Base-by-base conservation (phyloP, 163 green algal species). In the Prototheca cutis region DNA sequence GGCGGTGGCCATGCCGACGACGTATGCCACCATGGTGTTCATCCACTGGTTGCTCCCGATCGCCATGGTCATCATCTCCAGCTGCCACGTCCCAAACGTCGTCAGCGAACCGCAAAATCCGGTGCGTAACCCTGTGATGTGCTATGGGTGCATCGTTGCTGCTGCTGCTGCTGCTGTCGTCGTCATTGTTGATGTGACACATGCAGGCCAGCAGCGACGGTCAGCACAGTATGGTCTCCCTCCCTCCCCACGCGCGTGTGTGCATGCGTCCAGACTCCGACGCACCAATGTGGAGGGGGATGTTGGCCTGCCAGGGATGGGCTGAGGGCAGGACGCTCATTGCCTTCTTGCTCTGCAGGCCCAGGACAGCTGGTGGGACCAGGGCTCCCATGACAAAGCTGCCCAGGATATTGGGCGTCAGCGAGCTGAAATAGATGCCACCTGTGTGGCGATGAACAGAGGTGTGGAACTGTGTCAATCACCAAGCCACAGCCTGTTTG, bases 91-190 rank as follows among this genome's bases (percentile, higher is more conserved):
- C 15, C 85, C 79, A 64, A 93, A 94, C 2, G 87, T 95, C 4
- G 87, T 95, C 10, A 94, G 65, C 3, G 77, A 90, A 29, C 87
- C 87, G 49, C 87, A 95, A 30, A 80, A 89, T 0, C 87, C 81
- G 0, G 77, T 83, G 39, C 73, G 73, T 24, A 87, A 42, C 30
- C 78, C 80, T 62, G 58, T 27, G 45, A 13, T 15, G 47, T 30
- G n/a, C n/a, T n/a, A n/a, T n/a, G n/a, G n/a, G n/a, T n/a, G n/a
- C n/a, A n/a, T n/a, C n/a, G n/a, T n/a, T n/a, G n/a, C n/a, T n/a
- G n/a, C n/a, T n/a, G n/a, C n/a, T n/a, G n/a, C n/a, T n/a, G n/a
- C n/a, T n/a, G n/a, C n/a, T n/a, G n/a, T n/a, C n/a, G n/a, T n/a
- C n/a, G n/a, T n/a, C n/a, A n/a, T n/a, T n/a, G n/a, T n/a, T n/a